Percentiles rank a stretch among this genome's conserved stretches.
phyloP scores from a whole-genome alignment of 1,284 basidiomycete genomes.

The Termitomyces sp. region DNA sequence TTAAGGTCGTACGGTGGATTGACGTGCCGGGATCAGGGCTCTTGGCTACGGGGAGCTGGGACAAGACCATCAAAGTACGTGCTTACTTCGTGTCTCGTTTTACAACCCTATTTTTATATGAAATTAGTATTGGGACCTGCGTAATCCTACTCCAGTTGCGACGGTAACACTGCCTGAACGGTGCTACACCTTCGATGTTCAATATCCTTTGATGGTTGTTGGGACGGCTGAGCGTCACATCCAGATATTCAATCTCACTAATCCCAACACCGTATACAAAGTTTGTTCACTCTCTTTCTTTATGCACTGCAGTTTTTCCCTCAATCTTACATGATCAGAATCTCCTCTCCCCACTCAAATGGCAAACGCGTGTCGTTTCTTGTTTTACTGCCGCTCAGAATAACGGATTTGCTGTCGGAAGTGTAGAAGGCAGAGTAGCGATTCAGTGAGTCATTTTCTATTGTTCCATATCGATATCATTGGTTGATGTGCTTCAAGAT shows the following conservation, averaged over 20 bases:
- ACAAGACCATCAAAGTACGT: slow-evolving; percentile 83
- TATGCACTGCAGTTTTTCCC: background rate
- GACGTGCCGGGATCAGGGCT: slow-evolving; percentile 62
- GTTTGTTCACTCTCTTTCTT: slow-evolving; percentile 32
- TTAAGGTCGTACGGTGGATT: slow-evolving; percentile 74
- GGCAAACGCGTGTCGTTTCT: slow-evolving; percentile 89
- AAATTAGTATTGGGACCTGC: slow-evolving; percentile 86
- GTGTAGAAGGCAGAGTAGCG: slow-evolving; percentile 92
- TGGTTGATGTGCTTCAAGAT: slow-evolving; percentile 38
- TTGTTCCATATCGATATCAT: background rate
- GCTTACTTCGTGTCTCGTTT: background rate
- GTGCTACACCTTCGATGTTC: slow-evolving; percentile 85
- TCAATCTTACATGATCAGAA: slow-evolving; percentile 39
- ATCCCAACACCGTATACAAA: slow-evolving; percentile 75
- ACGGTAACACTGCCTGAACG: slow-evolving; percentile 82
- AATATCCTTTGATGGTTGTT: slow-evolving; percentile 83
- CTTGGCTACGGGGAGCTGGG: slow-evolving; percentile 87
- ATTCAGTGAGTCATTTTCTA: slow-evolving; percentile 72
- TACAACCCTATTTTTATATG: background rate
- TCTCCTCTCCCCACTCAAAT: slow-evolving; percentile 83
- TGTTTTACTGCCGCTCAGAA: slow-evolving; percentile 74
- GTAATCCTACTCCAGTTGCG: slow-evolving; percentile 70
- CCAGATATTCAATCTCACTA: slow-evolving; percentile 83
- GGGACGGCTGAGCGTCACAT: slow-evolving; percentile 92
- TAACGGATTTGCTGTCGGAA: slow-evolving; percentile 88